Conservation (phyloP, 257 asterid species). For the Dorcoceras hygrometricum region DNA sequence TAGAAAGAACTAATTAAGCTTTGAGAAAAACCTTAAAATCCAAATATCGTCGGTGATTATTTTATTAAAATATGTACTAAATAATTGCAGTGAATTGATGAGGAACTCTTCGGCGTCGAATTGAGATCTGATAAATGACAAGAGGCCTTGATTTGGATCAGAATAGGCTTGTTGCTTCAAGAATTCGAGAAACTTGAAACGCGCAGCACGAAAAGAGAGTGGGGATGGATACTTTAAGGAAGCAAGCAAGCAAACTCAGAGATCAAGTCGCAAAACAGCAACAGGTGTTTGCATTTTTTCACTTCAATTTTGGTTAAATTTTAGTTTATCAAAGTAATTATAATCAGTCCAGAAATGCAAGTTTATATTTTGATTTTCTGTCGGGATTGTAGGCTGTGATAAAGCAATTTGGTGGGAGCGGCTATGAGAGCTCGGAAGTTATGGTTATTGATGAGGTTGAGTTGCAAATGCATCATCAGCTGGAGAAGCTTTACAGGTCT, state of each 20-base stretch:
- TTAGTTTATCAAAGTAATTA: conserved; percentile 10
- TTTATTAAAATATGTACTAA: too few species aligned
- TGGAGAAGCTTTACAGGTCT: conserved; percentile 84
- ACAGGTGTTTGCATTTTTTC: conserved; percentile 49
- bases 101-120: neutral
- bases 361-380: conserved; percentile 14
- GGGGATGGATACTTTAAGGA: conserved; percentile 85
- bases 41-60: too few species aligned
- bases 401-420: conserved; percentile 86
- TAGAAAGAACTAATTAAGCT: too few species aligned
- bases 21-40: too few species aligned
- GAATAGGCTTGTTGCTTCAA: neutral
- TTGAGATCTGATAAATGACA: conserved; percentile 2
- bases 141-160: conserved; percentile 8
- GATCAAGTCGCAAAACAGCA: conserved; percentile 98
- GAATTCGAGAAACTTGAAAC: neutral
- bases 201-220: conserved; percentile 13
- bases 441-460: conserved; percentile 92
- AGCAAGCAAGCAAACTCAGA: conserved; percentile 83
- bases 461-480: conserved; percentile 82
- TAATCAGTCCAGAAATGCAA: neutral
- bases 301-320: neutral
- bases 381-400: conserved; percentile 70
- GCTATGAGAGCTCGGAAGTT: conserved; percentile 81
- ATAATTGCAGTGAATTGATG: neutral